Conservation (phyloP, 2,329 filamentous ascomycete genomes). For the Beauveria sp. region DNA sequence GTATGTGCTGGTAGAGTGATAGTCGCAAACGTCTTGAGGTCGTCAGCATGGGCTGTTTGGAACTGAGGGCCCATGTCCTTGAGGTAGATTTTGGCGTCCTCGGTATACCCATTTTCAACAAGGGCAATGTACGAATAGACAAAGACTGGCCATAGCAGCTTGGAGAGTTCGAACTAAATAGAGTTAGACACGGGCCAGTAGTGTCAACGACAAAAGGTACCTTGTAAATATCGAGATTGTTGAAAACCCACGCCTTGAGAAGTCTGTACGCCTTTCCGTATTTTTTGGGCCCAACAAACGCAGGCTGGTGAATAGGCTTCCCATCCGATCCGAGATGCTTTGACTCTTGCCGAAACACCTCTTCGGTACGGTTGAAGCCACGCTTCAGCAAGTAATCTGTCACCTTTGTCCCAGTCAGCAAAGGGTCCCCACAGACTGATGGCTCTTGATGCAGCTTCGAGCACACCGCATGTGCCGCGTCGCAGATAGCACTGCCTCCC, state of each 20-base stretch:
- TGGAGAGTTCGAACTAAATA: slow-evolving; percentile 69
- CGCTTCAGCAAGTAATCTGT: slow-evolving; percentile 95
- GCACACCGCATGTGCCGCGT: neutral
- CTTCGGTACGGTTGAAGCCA: slow-evolving; percentile 87
- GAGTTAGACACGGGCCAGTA: slow-evolving; percentile 17
- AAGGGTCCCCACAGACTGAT: neutral
- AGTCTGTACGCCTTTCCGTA: slow-evolving; percentile 69
- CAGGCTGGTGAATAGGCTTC: slow-evolving; percentile 60
- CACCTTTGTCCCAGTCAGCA: slow-evolving; percentile 39
- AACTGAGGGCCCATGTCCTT: slow-evolving; percentile 61
- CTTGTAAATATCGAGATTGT: slow-evolving; percentile 91
- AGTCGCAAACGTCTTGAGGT: slow-evolving; percentile 66
- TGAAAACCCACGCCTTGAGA: slow-evolving; percentile 77
- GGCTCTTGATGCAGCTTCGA: neutral
- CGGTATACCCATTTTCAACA: slow-evolving; percentile 60
- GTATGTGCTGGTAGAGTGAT: slow-evolving; percentile 74
- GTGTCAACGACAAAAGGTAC: slow-evolving; percentile 32
- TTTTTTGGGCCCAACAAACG: slow-evolving; percentile 67
- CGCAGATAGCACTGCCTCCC: neutral
- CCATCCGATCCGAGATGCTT: slow-evolving; percentile 75
- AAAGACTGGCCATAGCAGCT: slow-evolving; percentile 87
- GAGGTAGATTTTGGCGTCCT: slow-evolving; percentile 69
- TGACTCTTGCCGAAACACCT: slow-evolving; percentile 85
- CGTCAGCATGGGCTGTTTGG: slow-evolving; percentile 69
- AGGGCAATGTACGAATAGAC: slow-evolving; percentile 87